A percentile compares a stretch with the other conserved stretches of the same genome.
Conservation (phyloP, 495 filamentous ascomycete genomes). For the Xylaria nigripes region DNA sequence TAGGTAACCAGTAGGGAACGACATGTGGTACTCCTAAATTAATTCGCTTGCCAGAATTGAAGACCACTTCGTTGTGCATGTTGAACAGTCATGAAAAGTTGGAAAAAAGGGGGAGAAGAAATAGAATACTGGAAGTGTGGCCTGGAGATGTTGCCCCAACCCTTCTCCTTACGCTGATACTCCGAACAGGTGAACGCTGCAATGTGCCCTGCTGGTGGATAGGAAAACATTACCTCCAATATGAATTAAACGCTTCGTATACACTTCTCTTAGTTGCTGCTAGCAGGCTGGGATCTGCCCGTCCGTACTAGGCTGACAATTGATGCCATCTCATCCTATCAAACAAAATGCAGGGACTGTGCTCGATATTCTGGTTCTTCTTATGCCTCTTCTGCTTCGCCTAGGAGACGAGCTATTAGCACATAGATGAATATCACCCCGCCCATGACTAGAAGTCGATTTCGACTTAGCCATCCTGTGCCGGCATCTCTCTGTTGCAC, state of each 20-base stretch:
- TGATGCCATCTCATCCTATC: not conserved
- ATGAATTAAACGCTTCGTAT: not conserved
- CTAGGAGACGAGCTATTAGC: conserved; percentile 64
- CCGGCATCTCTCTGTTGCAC: conserved; percentile 70
- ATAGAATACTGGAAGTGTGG: not conserved
- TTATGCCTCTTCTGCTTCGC: conserved; percentile 23
- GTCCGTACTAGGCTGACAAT: not conserved
- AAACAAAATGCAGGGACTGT: not conserved
- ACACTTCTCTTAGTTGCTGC: not conserved
- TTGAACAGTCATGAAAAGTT: conserved; percentile 2
- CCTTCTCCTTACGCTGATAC: not conserved
- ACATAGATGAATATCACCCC: conserved; percentile 69
- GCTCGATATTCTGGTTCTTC: not conserved
- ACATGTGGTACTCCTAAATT: not conserved
- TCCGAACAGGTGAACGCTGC: not conserved
- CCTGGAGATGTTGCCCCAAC: not conserved
- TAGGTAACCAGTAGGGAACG: not conserved
- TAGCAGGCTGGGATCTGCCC: not conserved
- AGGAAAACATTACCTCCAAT: not conserved
- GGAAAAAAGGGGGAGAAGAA: not conserved
- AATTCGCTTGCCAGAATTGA: conserved; percentile 7
- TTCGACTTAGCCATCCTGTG: conserved; percentile 67
- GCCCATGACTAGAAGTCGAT: conserved; percentile 64
- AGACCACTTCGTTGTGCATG: not conserved
- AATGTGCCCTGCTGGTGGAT: not conserved